These are phyloP conservation scores for Tilletia horrida DNA, from an alignment of 1,284 basidiomycete genomes.

Conservation along the genomic window DNA sequence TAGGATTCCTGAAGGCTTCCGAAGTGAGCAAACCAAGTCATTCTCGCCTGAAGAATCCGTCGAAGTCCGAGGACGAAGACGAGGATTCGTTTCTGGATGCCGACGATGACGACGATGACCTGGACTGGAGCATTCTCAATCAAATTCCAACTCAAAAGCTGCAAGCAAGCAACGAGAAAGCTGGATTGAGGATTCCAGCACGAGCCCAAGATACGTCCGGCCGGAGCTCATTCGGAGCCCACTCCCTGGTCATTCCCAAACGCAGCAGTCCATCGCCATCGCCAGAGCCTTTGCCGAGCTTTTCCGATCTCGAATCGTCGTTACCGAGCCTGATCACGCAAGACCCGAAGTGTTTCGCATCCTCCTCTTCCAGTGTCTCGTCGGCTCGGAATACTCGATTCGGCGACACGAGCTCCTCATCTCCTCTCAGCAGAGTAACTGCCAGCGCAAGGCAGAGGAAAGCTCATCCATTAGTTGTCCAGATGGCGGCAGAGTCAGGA, in stretches of 20 bases:
- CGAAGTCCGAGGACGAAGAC: conserved; percentile 3
- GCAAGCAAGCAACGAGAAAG: background rate
- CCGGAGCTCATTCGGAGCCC: background rate
- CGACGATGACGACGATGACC: conserved; percentile 33
- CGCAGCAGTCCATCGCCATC: background rate
- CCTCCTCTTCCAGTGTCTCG: background rate
- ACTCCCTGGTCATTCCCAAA: background rate
- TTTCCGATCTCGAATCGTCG: background rate
- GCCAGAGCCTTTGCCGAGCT: background rate
- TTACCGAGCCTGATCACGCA: too few species aligned
- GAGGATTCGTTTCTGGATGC: conserved; percentile 16
- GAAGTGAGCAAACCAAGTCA: conserved; percentile 24
- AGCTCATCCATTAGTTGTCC: conserved; percentile 23
- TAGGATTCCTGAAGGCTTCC: conserved; percentile 45
- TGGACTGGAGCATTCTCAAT: conserved; percentile 21
- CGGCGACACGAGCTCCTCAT: too few species aligned
- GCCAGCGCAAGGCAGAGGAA: too few species aligned
- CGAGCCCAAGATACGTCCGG: background rate
- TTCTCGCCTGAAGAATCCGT: background rate
- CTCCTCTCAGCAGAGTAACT: too few species aligned
- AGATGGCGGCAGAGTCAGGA: conserved; percentile 18
- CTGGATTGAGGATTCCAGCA: background rate
- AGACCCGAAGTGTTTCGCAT: too few species aligned
- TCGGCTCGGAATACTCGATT: background rate
- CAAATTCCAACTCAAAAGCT: conserved; percentile 7